These are phyloP conservation scores for Candida silvicultrix DNA, from an alignment of 805 yeast species.

Conservation along the genomic window DNA sequence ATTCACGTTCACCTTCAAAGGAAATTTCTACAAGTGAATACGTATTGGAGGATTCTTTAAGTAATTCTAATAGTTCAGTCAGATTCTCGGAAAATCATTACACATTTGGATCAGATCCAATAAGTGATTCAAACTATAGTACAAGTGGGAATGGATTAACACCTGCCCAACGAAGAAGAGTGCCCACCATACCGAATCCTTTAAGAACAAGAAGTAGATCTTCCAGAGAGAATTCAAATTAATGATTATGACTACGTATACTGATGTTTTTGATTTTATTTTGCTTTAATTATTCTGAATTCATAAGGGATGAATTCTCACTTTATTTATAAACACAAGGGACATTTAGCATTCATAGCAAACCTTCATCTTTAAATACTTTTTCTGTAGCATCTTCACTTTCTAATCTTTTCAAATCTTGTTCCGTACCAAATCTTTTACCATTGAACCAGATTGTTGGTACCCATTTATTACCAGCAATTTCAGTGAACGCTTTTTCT, in stretches of 20 bases:
- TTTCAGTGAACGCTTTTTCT: conserved; percentile 48
- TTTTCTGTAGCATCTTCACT: conserved; percentile 18
- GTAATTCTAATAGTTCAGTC: not conserved
- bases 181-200: conserved; percentile 21
- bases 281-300: too few species aligned
- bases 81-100: not conserved
- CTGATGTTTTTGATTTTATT: too few species aligned
- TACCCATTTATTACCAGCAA: conserved; percentile 61
- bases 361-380: conserved; percentile 16
- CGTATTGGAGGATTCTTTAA: conserved; percentile 6
- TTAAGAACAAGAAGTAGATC: conserved; percentile 22
- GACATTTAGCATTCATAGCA: conserved; percentile 4
- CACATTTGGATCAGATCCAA: not conserved
- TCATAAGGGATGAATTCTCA: too few species aligned
- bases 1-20: not conserved
- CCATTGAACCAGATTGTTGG: conserved; percentile 63
- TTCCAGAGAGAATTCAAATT: conserved; percentile 19
- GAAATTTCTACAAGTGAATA: not conserved
- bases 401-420: conserved; percentile 30
- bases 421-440: conserved; percentile 51
- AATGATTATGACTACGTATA: not conserved
- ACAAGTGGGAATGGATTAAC: conserved; percentile 5
- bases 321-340: too few species aligned
- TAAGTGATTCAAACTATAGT: not conserved
- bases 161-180: conserved; percentile 21